A percentile compares a stretch with the other conserved stretches of the same genome.
phyloP scores from a whole-genome alignment of 257 asterid genomes.

The Ajuga chamaepitys region DNA sequence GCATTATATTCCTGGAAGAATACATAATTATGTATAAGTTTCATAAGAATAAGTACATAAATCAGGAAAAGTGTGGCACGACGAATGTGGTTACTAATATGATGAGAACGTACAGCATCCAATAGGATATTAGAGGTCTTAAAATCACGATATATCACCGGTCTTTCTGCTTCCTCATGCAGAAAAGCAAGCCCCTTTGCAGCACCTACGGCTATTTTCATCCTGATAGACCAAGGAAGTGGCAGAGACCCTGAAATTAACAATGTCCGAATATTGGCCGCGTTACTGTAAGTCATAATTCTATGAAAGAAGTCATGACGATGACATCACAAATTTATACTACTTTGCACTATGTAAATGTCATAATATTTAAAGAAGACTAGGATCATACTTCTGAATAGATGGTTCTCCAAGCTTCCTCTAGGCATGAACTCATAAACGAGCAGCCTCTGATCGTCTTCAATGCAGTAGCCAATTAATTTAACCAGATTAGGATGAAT shows the following conservation, averaged over 20 bases:
- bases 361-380: neutral
- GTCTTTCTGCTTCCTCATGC: constrained; percentile 98
- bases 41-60: neutral
- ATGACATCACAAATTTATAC: neutral
- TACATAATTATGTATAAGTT: neutral
- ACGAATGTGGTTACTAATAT: neutral
- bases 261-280: constrained; percentile 2
- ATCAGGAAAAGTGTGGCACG: neutral
- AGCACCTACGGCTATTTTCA: constrained; percentile 97
- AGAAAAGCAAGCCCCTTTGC: constrained; percentile 95
- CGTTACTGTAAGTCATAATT: neutral
- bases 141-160: constrained; percentile 89
- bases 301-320: neutral
- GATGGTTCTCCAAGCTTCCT: constrained; percentile 98
- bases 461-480: constrained; percentile 90
- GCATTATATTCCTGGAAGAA: constrained; percentile 82
- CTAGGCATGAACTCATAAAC: constrained; percentile 97
- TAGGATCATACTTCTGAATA: constrained; percentile 70
- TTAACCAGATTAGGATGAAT: constrained; percentile 89
- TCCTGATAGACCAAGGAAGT: constrained; percentile 95
- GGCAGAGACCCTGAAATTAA: constrained; percentile 74
- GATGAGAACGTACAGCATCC: constrained; percentile 67
- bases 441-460: constrained; percentile 92
- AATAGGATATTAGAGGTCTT: constrained; percentile 94
- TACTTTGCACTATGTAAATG: neutral